These are phyloP conservation scores for Acanthamoeba polyphaga DNA, from an alignment of 208 protist species.

Conservation along the genomic window DNA sequence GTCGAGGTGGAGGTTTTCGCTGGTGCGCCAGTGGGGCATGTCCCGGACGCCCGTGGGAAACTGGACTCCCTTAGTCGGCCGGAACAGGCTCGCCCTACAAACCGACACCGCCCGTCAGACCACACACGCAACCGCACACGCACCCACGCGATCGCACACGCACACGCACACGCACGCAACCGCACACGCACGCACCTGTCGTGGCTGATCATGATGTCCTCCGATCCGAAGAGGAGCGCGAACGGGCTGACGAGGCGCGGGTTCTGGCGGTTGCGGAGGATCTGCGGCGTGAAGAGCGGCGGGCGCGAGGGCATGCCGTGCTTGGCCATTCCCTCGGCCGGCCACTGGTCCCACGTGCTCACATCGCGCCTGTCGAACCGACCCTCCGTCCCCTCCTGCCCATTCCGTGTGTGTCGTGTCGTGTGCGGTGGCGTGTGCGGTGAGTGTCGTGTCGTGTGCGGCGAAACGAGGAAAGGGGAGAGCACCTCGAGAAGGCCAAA, in stretches of 20 bases:
- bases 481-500: constrained; percentile 4
- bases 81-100: constrained; percentile 8
- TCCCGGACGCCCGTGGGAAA: background rate
- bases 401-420: background rate
- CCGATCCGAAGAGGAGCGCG: background rate
- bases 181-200: background rate
- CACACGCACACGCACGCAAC: no score
- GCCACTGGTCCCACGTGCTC: constrained; percentile 56
- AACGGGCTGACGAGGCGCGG: constrained; percentile 21
- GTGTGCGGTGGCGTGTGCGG: background rate
- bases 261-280: constrained; percentile 47
- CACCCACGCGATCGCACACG: no score
- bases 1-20: constrained; percentile 41
- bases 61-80: constrained; percentile 20
- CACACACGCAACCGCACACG: no score
- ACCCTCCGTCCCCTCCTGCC: background rate
- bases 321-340: constrained; percentile 16
- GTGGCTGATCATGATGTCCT: constrained; percentile 38
- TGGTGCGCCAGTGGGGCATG: constrained; percentile 35
- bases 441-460: background rate
- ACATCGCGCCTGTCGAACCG: background rate
- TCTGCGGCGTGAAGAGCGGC: constrained; percentile 18
- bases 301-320: constrained; percentile 45
- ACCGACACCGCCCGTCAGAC: no score
- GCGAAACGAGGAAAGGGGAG: background rate